Conservation (phyloP, 768 basidiomycete genomes). For the Pluteus cervinus region DNA sequence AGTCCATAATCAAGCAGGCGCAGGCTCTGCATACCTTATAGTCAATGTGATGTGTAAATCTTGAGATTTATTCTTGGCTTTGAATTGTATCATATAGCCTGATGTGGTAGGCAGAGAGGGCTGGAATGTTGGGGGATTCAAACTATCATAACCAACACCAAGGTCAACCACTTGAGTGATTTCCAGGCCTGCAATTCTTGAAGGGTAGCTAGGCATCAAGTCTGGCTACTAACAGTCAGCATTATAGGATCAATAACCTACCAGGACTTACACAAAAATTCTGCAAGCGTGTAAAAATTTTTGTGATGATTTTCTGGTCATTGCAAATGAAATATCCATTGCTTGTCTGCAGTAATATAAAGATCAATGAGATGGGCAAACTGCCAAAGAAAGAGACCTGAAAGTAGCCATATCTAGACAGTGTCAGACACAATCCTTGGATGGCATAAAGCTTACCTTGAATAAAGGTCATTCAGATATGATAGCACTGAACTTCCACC, state of each 20-base stretch:
- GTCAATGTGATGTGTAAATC: constrained; percentile 60
- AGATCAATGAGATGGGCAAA: constrained; percentile 1
- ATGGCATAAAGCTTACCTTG: constrained; percentile 31
- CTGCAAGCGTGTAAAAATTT: constrained; percentile 65
- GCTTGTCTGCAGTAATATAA: constrained; percentile 43
- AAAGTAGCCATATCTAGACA: constrained; percentile 68
- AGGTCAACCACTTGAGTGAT: constrained; percentile 68
- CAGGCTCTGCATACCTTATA: constrained; percentile 40
- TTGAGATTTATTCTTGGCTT: constrained; percentile 36
- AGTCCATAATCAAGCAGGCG: background rate
- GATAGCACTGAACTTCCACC: constrained; percentile 48
- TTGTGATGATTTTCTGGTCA: constrained; percentile 58
- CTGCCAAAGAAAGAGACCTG: constrained; percentile 36
- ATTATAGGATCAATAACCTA: background rate
- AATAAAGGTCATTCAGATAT: constrained; percentile 60
- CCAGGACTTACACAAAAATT: constrained; percentile 37
- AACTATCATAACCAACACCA: constrained; percentile 72
- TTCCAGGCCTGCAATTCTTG: constrained; percentile 49
- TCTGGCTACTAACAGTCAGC: background rate
- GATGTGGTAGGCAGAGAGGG: constrained; percentile 66
- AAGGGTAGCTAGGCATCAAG: constrained; percentile 44
- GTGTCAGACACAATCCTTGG: constrained; percentile 1
- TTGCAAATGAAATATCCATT: constrained; percentile 80
- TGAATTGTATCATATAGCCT: constrained; percentile 83
- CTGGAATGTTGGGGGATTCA: constrained; percentile 57